These are phyloP conservation scores for Exophiala phaeomuriformis DNA, from an alignment of 2,329 filamentous ascomycete genomes.

Conservation along the genomic window DNA sequence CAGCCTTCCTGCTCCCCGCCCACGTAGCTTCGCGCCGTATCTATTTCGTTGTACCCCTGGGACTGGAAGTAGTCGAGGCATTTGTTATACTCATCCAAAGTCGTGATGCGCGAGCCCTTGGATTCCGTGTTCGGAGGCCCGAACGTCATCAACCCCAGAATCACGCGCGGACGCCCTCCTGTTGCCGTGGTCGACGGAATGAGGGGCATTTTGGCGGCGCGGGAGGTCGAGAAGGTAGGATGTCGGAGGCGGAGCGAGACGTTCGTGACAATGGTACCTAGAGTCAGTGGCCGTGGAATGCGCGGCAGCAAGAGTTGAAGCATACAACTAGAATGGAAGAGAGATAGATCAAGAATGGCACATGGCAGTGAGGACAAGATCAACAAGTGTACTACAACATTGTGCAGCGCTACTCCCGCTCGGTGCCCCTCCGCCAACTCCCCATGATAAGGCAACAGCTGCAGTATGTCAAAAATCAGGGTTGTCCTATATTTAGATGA, in stretches of 20 bases:
- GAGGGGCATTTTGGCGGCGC: slow-evolving; percentile 18
- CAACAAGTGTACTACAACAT: neutral
- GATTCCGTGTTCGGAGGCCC: slow-evolving; percentile 51
- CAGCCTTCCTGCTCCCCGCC: slow-evolving; percentile 69
- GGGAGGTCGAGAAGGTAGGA: slow-evolving; percentile 4
- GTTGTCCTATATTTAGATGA: neutral
- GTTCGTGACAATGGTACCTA: neutral
- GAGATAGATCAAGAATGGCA: neutral
- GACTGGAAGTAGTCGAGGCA: slow-evolving; percentile 38
- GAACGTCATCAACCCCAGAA: slow-evolving; percentile 84
- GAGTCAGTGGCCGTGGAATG: neutral
- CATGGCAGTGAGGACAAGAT: neutral
- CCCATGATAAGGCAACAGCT: no score
- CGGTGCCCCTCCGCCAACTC: no score
- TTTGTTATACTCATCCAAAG: slow-evolving; percentile 32
- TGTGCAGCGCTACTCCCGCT: no score
- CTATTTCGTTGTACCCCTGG: slow-evolving; percentile 76
- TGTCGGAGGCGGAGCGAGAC: neutral
- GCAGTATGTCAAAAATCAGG: no score
- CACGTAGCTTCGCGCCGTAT: slow-evolving; percentile 72
- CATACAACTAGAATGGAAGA: neutral
- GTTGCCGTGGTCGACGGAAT: slow-evolving; percentile 11
- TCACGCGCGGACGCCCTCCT: slow-evolving; percentile 54
- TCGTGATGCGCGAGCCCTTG: slow-evolving; percentile 64
- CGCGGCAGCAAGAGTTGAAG: neutral